Evolutionary conservation across 495 filamentous ascomycete genomes (phyloP), one percentile per base, ranked within the genome.

Genomic region (Monascus purpureus): DNA sequence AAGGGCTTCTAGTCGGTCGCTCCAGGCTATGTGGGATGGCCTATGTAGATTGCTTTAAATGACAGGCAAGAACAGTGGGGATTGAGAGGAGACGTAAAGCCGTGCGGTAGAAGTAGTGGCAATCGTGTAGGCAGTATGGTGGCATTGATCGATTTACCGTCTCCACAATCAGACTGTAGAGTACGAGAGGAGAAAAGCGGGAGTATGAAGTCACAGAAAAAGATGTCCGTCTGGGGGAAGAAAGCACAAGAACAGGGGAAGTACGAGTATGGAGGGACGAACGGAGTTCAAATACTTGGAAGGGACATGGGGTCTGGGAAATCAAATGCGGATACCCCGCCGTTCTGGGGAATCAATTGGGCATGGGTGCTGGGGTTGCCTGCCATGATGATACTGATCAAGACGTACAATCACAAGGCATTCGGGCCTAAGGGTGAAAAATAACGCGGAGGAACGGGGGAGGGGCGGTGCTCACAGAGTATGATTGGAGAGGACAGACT

Each of bases 61-160:
- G 63, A 45, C 77, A 74, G 36, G 80, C 80, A 45, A 90, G 72
- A 43, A 59, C 67, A 36, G 80, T 87, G 51, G 72, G 65, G 35
- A 92, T 77, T 38, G 79, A 86, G 24, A 88, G 63, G 52, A 85
- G 73, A 63, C 77, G 80, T 55, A 90, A 59, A 42, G 82, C 78
- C 47, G 73, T 87, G 65, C 80, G 80, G 66, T 82, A 86, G 67
- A 92, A 92, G 55, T 88, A 90, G 52, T 90, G 83, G 49, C 81
- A 92, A 52, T 92, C 80, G 67, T 90, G 80, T 29, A 80, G 64
- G 54, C 63, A 92, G 53, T 85, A 90, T 39, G 68, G 57, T 61
- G 82, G 82, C 81, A 88, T 90, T 46, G 52, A 48, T n/a, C n/a
- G n/a, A n/a, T n/a, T n/a, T n/a, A 39, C 37, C 46, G 52, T 54